Percentiles rank a stretch among this genome's conserved stretches.
phyloP scores from a whole-genome alignment of 2,329 filamentous ascomycete species.

The Neonectria coccinea region DNA sequence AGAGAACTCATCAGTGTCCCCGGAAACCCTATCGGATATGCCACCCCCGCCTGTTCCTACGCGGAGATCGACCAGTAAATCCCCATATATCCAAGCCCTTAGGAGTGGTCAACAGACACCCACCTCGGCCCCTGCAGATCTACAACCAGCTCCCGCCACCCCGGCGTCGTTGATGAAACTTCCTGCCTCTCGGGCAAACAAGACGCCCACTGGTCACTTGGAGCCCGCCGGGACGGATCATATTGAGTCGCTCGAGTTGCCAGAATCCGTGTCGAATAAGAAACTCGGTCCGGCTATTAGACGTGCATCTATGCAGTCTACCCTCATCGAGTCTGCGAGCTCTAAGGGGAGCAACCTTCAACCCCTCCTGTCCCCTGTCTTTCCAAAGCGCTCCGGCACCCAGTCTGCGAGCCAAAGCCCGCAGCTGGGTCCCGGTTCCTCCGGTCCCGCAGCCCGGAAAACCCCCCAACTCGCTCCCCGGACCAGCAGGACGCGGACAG shows the following conservation, averaged over 20 bases:
- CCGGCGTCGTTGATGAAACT: slow-evolving; percentile 89
- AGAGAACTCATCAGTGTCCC: slow-evolving; percentile 73
- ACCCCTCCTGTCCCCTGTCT: slow-evolving; percentile 61
- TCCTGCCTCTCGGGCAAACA: slow-evolving; percentile 65
- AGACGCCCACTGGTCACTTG: slow-evolving; percentile 54
- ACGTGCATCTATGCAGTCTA: slow-evolving; percentile 54
- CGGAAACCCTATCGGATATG: slow-evolving; percentile 73
- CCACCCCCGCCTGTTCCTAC: slow-evolving; percentile 75
- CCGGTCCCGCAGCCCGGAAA: slow-evolving; percentile 60
- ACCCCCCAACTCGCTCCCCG: slow-evolving; percentile 69
- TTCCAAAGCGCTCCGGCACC: slow-evolving; percentile 54
- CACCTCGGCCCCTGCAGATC: slow-evolving; percentile 37
- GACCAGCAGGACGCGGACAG: slow-evolving; percentile 75
- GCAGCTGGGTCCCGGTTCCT: slow-evolving; percentile 66
- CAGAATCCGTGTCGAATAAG: slow-evolving; percentile 70
- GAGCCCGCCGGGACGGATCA: slow-evolving; percentile 62
- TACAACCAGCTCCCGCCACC: slow-evolving; percentile 63
- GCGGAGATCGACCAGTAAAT: slow-evolving; percentile 72
- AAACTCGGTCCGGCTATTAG: slow-evolving; percentile 54
- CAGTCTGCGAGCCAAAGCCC: slow-evolving; percentile 75
- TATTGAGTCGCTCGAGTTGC: slow-evolving; percentile 73
- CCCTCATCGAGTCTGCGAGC: slow-evolving; percentile 52
- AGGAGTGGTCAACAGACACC: slow-evolving; percentile 48
- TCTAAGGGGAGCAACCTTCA: slow-evolving; percentile 65
- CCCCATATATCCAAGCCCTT: slow-evolving; percentile 74